Base-by-base conservation (phyloP, 176 grass and related monocot genomes). In the Puccinellia tenuiflora region DNA sequence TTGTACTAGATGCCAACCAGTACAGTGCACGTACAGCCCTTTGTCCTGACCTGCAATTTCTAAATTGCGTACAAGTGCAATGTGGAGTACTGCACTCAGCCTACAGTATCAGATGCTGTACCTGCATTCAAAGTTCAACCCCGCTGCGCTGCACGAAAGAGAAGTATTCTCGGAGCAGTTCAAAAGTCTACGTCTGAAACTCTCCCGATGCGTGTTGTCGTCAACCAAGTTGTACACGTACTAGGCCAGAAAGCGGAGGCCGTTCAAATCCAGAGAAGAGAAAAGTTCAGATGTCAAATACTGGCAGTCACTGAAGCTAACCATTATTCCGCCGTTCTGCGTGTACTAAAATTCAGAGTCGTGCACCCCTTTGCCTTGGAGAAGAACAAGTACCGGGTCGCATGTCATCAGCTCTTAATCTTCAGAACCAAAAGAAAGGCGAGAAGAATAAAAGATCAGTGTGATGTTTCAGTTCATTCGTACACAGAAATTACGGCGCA, bases 251-350 rank as follows among this genome's bases (percentile, higher is more conserved):
- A 39, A 24, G 18, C 16, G 33, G 9, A 26, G 13, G 53, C 9
- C 5, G 46, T 12, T 42, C 40, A 38, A 42, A 55, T 16, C 12
- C 10, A 15, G 5, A 4, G 6, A 29, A 52, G 9, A 25, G 34
- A 88, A 72, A 16, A 21, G 33, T 82, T 85, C 24, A 78, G 20
- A 52, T 26, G 21, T 71, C n/a, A n/a, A n/a, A n/a, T n/a, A n/a
- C n/a, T n/a, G n/a, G n/a, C 10, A 48, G 26, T 17, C 21, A 30
- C 40, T 5, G 18, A 88, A 22, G 18, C 22, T 39, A 52, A 38
- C 16, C 11, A n/a, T n/a, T n/a, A 39, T 73, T 11, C 15, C 13
- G 21, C 39, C n/a, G n/a, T n/a, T n/a, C 13, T n/a, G 30, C 42
- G 2, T 20, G 39, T 26, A 11, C 24, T 75, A 33, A 76, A 39